Evolutionary conservation across 345 rosid genomes (phyloP).

Genomic region (Erodium maritimum): DNA sequence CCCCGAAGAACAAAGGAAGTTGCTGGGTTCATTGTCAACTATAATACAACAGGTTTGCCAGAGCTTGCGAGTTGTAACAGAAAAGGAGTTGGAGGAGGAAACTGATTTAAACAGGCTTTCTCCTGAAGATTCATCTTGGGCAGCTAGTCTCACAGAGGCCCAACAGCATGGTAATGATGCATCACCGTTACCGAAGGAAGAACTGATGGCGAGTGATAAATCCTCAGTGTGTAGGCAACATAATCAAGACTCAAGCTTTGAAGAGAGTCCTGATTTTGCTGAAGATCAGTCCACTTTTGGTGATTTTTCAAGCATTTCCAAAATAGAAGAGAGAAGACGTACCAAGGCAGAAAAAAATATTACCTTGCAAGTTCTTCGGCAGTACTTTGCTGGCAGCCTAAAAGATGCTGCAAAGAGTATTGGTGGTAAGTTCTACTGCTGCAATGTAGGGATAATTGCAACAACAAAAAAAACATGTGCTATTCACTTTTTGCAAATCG

Average conservation of each 20-base stretch:
- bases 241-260: constrained; percentile 19
- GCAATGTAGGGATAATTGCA: too few species aligned
- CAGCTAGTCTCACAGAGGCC: constrained; percentile 15
- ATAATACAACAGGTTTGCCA: constrained; percentile 60
- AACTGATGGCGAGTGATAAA: constrained; percentile 20
- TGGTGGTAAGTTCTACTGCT: constrained; percentile 52
- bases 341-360: constrained; percentile 59
- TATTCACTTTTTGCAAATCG: too few species aligned
- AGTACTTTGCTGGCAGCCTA: constrained; percentile 74
- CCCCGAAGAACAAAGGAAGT: constrained; percentile 46
- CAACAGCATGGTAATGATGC: constrained; percentile 16
- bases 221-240: constrained; percentile 13
- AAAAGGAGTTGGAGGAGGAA: constrained; percentile 59
- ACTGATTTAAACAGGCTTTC: constrained; percentile 17
- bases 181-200: constrained; percentile 15
- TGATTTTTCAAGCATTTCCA: constrained; percentile 9
- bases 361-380: constrained; percentile 59
- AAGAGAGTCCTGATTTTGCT: constrained; percentile 29
- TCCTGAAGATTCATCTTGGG: constrained; percentile 21
- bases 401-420: constrained; percentile 91
- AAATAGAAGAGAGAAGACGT: constrained; percentile 43
- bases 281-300: constrained; percentile 35
- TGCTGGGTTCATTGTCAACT: constrained; percentile 58
- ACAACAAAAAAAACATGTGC: too few species aligned
- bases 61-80: constrained; percentile 62